A percentile compares a stretch with the other conserved stretches of the same genome.
Conservation (phyloP, 495 filamentous ascomycete genomes). For the Penicillium maclennaniae region DNA sequence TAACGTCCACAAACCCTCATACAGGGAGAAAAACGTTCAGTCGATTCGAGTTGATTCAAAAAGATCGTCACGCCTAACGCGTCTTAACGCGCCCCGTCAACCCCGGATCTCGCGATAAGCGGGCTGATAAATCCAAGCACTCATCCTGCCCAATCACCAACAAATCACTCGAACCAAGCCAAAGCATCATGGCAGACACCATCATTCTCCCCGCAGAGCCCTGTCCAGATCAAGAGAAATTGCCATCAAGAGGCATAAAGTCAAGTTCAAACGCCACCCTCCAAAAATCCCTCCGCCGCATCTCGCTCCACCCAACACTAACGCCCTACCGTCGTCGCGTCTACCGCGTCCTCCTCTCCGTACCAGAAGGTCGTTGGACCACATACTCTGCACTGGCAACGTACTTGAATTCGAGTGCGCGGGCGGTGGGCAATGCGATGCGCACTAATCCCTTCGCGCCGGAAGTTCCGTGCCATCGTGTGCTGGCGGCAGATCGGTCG, state of each 20-base stretch:
- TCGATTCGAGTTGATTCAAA: not conserved
- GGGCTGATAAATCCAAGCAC: not conserved
- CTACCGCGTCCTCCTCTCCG: constrained; percentile 63
- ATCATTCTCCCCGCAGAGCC: not conserved
- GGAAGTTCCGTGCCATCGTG: constrained; percentile 50
- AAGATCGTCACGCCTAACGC: not conserved
- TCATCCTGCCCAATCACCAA: not conserved
- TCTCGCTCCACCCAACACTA: constrained; percentile 38
- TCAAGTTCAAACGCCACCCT: constrained; percentile 7
- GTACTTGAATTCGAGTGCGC: constrained; percentile 63
- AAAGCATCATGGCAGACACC: not conserved
- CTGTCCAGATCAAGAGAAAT: not conserved
- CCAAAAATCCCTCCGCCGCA: constrained; percentile 29
- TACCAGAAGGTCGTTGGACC: constrained; percentile 65
- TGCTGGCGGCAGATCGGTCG: constrained; percentile 29
- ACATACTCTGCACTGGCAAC: constrained; percentile 70
- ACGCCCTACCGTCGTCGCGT: constrained; percentile 57
- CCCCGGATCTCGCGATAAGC: not conserved
- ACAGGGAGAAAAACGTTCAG: not conserved
- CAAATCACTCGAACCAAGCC: not conserved
- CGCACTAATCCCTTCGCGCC: constrained; percentile 69
- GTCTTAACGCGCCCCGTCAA: not conserved
- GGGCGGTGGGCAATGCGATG: constrained; percentile 77
- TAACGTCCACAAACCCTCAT: not conserved
- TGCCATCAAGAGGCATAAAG: constrained; percentile 10